Conservation (phyloP, 768 basidiomycete genomes). For the Calvatia gigantea region DNA sequence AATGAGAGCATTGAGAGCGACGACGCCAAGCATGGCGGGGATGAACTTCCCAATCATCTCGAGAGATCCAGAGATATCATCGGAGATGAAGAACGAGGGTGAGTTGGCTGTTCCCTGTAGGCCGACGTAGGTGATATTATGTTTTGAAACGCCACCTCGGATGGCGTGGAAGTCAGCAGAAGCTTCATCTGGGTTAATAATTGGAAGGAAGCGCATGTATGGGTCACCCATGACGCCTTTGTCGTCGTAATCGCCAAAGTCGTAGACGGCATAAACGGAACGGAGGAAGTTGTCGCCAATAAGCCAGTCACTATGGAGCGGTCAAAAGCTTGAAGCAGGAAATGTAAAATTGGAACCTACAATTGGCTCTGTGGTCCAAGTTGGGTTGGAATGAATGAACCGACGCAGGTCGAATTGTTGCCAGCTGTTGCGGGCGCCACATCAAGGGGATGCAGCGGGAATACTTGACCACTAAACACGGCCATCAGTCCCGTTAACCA, state of each 20-base stretch:
- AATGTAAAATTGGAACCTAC: constrained; percentile 36
- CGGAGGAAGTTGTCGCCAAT: constrained; percentile 82
- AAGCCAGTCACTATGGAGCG: constrained; percentile 67
- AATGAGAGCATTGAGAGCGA: constrained; percentile 75
- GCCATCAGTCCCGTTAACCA: constrained; percentile 2
- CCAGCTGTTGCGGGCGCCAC: constrained; percentile 46
- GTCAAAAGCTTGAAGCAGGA: neutral
- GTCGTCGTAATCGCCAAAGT: constrained; percentile 76
- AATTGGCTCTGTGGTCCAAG: constrained; percentile 64
- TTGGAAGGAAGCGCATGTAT: constrained; percentile 70
- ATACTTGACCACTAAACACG: constrained; percentile 59
- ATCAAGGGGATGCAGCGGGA: constrained; percentile 79
- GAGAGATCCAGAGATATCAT: constrained; percentile 55
- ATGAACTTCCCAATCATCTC: constrained; percentile 61
- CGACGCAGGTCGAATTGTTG: constrained; percentile 55
- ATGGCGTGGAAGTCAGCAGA: constrained; percentile 64
- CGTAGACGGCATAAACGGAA: constrained; percentile 78
- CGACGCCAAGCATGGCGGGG: constrained; percentile 71
- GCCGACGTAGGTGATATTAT: constrained; percentile 67
- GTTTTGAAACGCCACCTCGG: constrained; percentile 62
- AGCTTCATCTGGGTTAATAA: constrained; percentile 66
- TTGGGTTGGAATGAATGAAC: constrained; percentile 69
- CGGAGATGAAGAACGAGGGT: constrained; percentile 51
- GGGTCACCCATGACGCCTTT: constrained; percentile 68
- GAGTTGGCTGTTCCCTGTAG: constrained; percentile 38